A percentile compares a stretch with the other conserved stretches of the same genome.
These are phyloP conservation scores for Xylaria sp. DNA, from an alignment of 2,329 filamentous ascomycete genomes.

Conservation along the genomic window DNA sequence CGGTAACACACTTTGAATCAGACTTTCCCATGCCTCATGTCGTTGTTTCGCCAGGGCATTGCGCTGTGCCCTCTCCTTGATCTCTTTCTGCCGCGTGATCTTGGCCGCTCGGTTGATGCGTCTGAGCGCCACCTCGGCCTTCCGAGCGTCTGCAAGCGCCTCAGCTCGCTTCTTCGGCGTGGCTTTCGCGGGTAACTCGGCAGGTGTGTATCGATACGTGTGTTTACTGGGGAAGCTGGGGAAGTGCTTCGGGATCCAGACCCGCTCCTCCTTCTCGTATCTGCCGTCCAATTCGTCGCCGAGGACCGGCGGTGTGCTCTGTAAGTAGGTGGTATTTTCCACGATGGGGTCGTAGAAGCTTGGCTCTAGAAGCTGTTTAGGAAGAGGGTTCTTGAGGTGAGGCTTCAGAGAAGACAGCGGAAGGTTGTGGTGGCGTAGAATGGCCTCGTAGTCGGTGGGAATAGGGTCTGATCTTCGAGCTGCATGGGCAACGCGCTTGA, in stretches of 20 bases:
- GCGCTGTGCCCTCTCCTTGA: conserved; percentile 65
- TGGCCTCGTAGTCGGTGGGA: conserved; percentile 68
- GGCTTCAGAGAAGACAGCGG: conserved; percentile 63
- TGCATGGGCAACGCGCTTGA: conserved; percentile 59
- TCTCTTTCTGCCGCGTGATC: conserved; percentile 72
- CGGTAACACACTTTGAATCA: conserved; percentile 68
- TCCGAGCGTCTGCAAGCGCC: conserved; percentile 68
- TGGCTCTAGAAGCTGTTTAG: conserved; percentile 53
- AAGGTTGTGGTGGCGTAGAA: conserved; percentile 63
- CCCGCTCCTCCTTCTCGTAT: conserved; percentile 64
- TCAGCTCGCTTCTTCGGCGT: conserved; percentile 69
- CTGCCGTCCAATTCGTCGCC: conserved; percentile 68
- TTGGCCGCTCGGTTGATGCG: conserved; percentile 71
- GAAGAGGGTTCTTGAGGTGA: conserved; percentile 66
- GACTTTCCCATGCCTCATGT: conserved; percentile 69
- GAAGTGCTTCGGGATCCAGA: conserved; percentile 68
- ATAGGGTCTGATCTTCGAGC: conserved; percentile 64
- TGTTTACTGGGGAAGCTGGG: conserved; percentile 73
- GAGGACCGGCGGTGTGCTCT: conserved; percentile 57
- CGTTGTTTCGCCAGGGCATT: conserved; percentile 64
- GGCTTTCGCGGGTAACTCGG: conserved; percentile 52
- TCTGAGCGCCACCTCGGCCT: conserved; percentile 70
- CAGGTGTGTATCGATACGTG: conserved; percentile 70
- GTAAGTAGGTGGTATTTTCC: conserved; percentile 54
- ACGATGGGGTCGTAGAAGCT: conserved; percentile 54